Evolutionary conservation across 2,329 filamentous ascomycete genomes (phyloP), one percentile per base, ranked within the genome.

Genomic region (Aspergillus sp.): DNA sequence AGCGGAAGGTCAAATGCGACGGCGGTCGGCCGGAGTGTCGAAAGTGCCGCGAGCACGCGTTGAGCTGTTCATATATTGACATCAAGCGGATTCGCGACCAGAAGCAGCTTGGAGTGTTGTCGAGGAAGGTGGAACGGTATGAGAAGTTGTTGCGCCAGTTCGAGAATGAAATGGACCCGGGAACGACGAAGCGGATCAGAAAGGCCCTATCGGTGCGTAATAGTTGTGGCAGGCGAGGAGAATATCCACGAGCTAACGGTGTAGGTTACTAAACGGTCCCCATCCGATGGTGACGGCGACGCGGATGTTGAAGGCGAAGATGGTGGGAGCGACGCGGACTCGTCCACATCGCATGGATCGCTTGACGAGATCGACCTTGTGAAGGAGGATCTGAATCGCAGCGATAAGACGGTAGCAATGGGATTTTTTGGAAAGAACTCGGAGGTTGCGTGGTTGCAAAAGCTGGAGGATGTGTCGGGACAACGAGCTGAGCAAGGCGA

Each of bases 381-480:
- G 5, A 73, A 78, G 7, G 78, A 81, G 61, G 79, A 81, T 59
- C 66, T 80, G 51, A 76, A 78, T 28, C 72, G 74, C 19, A 72
- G 67, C 17, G 75, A 76, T 34, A 69, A 70, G 17, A 71, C 74
- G 7, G 68, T 76, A 31, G 72, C 74, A 2, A 74, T 73, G 2
- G 77, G 79, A 0, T 81, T 76, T 60, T 76, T 77, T 62, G 79
- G 79, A 15, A 81, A 81, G 61, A 79, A 75, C 51, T 81, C 79
- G 0, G 79, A 80, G 43, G 66, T 79, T 31, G 72, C 74, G 2
- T 81, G 79, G 79, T 72, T 81, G 60, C 78, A 79, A 50, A 72
- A 72, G 22, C 59, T 80, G 11, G 73, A 72, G 3, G 69, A 75
- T 54, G 70, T 71, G 54, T 60, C 71, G 6, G 61, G 73, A 62